These are phyloP conservation scores for Chrysophaeum taylorii DNA, from an alignment of 352 stramenopile genomes.

Conservation along the genomic window DNA sequence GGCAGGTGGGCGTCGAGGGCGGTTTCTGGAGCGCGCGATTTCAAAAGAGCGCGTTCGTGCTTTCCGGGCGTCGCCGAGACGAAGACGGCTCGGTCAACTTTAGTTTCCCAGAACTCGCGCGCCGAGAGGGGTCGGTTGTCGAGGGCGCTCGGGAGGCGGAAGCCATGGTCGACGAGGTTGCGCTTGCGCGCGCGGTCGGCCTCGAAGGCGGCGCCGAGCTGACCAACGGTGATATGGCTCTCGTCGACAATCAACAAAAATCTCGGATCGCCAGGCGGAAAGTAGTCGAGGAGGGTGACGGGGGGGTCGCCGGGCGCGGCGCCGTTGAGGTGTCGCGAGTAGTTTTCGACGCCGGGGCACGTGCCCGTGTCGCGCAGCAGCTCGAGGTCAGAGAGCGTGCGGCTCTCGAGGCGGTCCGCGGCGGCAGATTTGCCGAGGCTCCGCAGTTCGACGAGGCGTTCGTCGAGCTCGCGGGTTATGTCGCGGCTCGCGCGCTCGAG, in stretches of 20 bases:
- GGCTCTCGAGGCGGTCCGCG: slow-evolving; percentile 34
- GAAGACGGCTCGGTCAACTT: slow-evolving; percentile 42
- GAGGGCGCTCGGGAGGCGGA: slow-evolving; percentile 45
- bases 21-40: no score
- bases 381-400: slow-evolving; percentile 41
- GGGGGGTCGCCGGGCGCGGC: slow-evolving; percentile 31
- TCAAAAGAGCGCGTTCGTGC: no score
- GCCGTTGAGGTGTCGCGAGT: slow-evolving; percentile 41
- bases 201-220: slow-evolving; percentile 46
- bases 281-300: slow-evolving; percentile 43
- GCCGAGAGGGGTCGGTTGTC: slow-evolving; percentile 50
- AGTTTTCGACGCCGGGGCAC: slow-evolving; percentile 50
- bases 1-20: slow-evolving; percentile 30
- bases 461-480: slow-evolving; percentile 43
- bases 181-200: slow-evolving; percentile 44
- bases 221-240: slow-evolving; percentile 45
- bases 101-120: slow-evolving; percentile 50
- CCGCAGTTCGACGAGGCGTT: slow-evolving; percentile 31
- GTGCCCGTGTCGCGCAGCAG: slow-evolving; percentile 38
- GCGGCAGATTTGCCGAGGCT: slow-evolving; percentile 30
- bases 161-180: slow-evolving; percentile 48
- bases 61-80: slow-evolving; percentile 44
- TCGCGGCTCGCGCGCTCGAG: slow-evolving; percentile 32
- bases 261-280: slow-evolving; percentile 31
- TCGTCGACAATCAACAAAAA: slow-evolving; percentile 53